Percentiles rank a stretch among this genome's conserved stretches.
Evolutionary conservation across 139 green algal species (phyloP).

Genomic region (Closterium sp.): DNA sequence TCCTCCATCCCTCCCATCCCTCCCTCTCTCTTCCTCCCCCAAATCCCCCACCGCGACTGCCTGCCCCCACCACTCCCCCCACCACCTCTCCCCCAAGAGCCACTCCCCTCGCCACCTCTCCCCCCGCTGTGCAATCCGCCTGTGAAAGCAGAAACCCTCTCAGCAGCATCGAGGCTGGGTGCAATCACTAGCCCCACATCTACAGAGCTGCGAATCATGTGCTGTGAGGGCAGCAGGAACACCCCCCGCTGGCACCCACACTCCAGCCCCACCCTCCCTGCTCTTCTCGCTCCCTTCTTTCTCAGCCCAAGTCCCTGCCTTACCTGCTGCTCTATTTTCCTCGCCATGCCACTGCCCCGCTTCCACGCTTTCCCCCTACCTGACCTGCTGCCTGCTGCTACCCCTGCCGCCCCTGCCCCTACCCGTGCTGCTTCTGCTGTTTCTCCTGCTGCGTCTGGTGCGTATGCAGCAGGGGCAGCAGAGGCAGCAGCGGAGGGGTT

Average conservation of each 20-base stretch:
- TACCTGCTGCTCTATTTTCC: background rate
- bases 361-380: background rate
- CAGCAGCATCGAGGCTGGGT: background rate
- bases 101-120: background rate
- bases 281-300: background rate
- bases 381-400: background rate
- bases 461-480: too few relatives aligned
- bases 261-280: background rate
- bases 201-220: background rate
- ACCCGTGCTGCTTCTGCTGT: background rate
- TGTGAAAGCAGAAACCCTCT: conserved; percentile 8
- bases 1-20: background rate
- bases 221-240: conserved; percentile 15
- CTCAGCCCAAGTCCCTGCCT: background rate
- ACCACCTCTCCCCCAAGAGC: background rate
- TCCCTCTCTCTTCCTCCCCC: too few relatives aligned
- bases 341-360: background rate
- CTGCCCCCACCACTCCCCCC: background rate
- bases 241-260: conserved; percentile 12
- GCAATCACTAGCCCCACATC: conserved; percentile 36
- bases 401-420: too few relatives aligned
- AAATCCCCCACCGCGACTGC: too few relatives aligned
- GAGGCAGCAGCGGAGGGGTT: background rate
- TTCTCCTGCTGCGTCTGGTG: too few relatives aligned
- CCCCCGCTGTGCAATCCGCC: background rate